phyloP scores from a whole-genome alignment of 257 asterid species.

The Lantana camara region DNA sequence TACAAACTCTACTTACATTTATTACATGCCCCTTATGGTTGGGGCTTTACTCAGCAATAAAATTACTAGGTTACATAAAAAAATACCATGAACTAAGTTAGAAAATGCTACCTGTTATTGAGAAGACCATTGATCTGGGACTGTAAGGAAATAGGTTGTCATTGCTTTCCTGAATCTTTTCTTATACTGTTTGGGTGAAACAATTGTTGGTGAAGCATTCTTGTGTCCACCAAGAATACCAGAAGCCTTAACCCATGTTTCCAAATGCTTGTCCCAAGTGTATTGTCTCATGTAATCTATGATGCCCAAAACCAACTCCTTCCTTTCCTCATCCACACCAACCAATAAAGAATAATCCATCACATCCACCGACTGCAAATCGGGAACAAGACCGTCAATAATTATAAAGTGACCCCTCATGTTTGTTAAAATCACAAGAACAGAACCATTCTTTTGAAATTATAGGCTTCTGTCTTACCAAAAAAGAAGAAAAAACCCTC shows the following conservation, averaged over 20 bases:
- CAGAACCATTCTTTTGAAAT: too few species aligned
- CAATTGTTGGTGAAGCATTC: slow-evolving; percentile 63
- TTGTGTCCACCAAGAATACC: slow-evolving; percentile 80
- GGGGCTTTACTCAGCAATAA: neutral
- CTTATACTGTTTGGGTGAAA: slow-evolving; percentile 81
- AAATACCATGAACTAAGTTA: too few species aligned
- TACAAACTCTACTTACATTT: neutral
- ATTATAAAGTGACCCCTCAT: too few species aligned
- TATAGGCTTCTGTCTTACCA: too few species aligned
- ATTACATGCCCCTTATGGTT: neutral
- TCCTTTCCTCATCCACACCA: slow-evolving; percentile 68
- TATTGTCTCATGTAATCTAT: slow-evolving; percentile 78
- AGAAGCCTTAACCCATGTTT: slow-evolving; percentile 81
- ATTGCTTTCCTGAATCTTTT: slow-evolving; percentile 83
- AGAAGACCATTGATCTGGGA: slow-evolving; percentile 71
- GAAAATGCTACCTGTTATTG: neutral
- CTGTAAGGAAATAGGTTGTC: slow-evolving; percentile 70
- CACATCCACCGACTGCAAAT: slow-evolving; percentile 63
- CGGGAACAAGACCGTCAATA: neutral
- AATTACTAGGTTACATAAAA: too few species aligned
- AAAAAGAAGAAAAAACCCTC: too few species aligned
- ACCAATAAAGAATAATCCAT: slow-evolving; percentile 76
- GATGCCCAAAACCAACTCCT: slow-evolving; percentile 72
- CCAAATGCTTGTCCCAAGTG: slow-evolving; percentile 86
- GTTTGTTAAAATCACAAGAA: too few species aligned